phyloP scores from a whole-genome alignment of 495 filamentous ascomycete species.

The Lasiosphaeria ovina region DNA sequence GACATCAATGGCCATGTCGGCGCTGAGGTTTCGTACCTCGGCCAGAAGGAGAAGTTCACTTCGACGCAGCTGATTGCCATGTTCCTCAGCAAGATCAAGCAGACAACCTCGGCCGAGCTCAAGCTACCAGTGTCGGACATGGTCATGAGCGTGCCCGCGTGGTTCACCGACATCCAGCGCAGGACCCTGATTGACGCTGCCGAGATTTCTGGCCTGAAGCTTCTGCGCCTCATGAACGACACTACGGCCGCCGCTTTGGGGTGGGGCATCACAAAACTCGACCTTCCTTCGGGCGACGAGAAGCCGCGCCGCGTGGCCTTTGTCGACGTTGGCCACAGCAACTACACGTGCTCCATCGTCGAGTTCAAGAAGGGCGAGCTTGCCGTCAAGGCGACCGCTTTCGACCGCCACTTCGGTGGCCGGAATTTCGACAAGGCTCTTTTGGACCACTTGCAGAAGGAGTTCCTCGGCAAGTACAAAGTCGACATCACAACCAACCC shows the following conservation, averaged over 20 bases:
- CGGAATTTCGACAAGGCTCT: conserved; percentile 95
- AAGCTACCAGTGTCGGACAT: conserved; percentile 92
- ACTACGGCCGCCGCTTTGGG: conserved; percentile 95
- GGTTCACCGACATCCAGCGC: conserved; percentile 96
- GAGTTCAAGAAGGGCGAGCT: conserved; percentile 98
- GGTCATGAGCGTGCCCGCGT: conserved; percentile 90
- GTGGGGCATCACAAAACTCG: conserved; percentile 95
- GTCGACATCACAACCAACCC: conserved; percentile 84
- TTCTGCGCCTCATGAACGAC: conserved; percentile 94
- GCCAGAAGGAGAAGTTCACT: conserved; percentile 90
- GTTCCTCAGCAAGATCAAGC: conserved; percentile 92
- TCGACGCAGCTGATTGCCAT: conserved; percentile 89
- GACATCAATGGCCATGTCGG: conserved; percentile 93
- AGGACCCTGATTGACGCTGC: conserved; percentile 85
- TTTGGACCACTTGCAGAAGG: conserved; percentile 89
- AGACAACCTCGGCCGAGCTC: conserved; percentile 81
- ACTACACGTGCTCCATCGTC: conserved; percentile 90
- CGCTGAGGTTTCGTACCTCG: conserved; percentile 89
- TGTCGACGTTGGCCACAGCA: conserved; percentile 93
- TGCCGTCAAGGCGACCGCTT: conserved; percentile 87
- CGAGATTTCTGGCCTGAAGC: conserved; percentile 91
- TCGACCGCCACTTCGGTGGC: conserved; percentile 94
- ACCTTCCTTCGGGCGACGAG: conserved; percentile 85
- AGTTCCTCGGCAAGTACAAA: conserved; percentile 92
- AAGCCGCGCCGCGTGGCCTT: conserved; percentile 90